Evolutionary conservation across 371 early-diverging fungal genomes (phyloP), one percentile per base, ranked within the genome.

Genomic region (Syncephalastrum monosporum): DNA sequence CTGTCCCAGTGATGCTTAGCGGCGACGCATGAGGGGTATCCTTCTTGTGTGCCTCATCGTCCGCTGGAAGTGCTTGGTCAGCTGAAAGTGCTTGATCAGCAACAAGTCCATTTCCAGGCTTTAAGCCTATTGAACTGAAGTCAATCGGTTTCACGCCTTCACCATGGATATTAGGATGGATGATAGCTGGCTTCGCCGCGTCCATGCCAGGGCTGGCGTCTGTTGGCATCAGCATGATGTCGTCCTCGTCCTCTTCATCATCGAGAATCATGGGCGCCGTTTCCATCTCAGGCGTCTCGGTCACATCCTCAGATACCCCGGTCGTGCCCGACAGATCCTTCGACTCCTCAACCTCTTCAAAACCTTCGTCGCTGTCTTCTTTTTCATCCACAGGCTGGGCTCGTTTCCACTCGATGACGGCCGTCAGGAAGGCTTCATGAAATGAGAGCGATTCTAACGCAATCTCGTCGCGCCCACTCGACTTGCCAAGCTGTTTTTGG

Each of bases 401-500:
- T 50, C 42, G 29, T 42, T 61, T 73, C 77, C 77, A 77, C 23
- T 49, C 25, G 10, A 67, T 27, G 0, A 63, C 59, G 42, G 61
- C 57, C 19, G 67, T 61, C 42, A 84, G 49, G 47, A 84, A 77
- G 0, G 51, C 27, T 19, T 56, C 55, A 58, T 81, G 74, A 55
- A 82, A 86, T 5, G 60, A 33, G 8, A 77, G 55, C 1, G 79
- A 57, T 21, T 82, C 77, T 2, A 71, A 50, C 0, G 68, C 63
- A 4, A 70, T 19, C 5, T 66, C 70, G 48, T 86, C 78, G 14
- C 68, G 62, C 45, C 63, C 74, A 13, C 56, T 81, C 14, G 78
- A 65, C 56, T 84, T 86, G 15, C 79, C 82, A 42, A 65, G 63
- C 25, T 69, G 67, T 29, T 75, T 78, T 21, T 64, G 53, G 0